A percentile compares a stretch with the other conserved stretches of the same genome.
Conservation (phyloP, 2,329 filamentous ascomycete species). For the Sporothrix pseudoabietina region DNA sequence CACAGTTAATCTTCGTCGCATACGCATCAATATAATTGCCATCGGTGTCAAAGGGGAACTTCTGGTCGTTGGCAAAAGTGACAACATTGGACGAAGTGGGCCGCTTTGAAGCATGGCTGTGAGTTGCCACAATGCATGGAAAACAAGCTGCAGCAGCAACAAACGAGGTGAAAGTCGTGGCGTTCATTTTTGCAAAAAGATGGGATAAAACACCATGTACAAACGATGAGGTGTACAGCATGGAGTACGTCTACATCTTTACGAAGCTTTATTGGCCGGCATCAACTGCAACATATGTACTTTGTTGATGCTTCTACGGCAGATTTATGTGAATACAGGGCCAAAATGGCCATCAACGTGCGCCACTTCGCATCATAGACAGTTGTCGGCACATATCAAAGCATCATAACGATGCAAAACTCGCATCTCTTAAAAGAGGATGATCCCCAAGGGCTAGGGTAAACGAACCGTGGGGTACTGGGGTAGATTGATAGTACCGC, state of each 20-base stretch:
- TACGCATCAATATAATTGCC: background rate
- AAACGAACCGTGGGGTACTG: background rate
- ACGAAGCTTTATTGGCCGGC: background rate
- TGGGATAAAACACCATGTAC: background rate
- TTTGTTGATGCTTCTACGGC: no score
- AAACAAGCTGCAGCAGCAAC: background rate
- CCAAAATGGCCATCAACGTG: constrained; percentile 4
- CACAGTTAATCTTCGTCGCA: constrained; percentile 1
- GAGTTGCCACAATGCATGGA: background rate
- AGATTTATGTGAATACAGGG: background rate
- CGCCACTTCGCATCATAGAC: constrained; percentile 16
- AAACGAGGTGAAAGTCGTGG: background rate
- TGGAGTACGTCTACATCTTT: background rate
- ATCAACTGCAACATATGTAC: background rate
- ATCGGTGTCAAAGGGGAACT: background rate
- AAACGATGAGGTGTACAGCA: background rate
- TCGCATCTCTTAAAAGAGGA: background rate
- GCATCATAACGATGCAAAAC: background rate
- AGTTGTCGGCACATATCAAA: background rate
- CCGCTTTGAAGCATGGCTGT: background rate
- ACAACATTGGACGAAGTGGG: background rate
- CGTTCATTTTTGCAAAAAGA: background rate
- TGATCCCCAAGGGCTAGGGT: background rate
- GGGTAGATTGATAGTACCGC: background rate
- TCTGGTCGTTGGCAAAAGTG: background rate